Base-by-base conservation (phyloP, 1,284 basidiomycete species). In the Crocinoboletus sp. region DNA sequence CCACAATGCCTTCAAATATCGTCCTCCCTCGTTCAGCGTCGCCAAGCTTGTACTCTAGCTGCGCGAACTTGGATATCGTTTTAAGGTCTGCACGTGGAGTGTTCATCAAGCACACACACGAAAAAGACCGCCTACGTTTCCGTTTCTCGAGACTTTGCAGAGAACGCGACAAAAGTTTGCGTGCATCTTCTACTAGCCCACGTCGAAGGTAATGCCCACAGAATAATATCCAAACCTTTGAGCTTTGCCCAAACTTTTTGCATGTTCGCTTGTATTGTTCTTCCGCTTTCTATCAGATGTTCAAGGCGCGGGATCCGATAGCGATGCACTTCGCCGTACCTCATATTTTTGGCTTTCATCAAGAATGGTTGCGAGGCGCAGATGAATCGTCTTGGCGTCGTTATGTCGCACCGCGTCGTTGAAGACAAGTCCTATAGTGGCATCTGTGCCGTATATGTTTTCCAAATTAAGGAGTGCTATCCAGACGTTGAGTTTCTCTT, bases 401-500 rank as follows among this genome's bases (percentile, higher is more conserved):
- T 97, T 97, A 37, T 87, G 79, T 48, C 87, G 80, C 6, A 80
- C 82, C 6, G 95, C 97, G 57, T 99, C 92, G 63, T 86, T 90
- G 76, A 98, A 97, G 1, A 82, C 74, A 25, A 72, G 63, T 37
- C 94, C 91, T 30, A 92, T 66, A 2, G 78, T 79, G 55, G 92
- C 82, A 28, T 89, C 83, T 10, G 84, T 89, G 3, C 97, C 96
- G 62, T 95, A 98, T 5, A 84, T 74, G 60, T 96, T 94, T 71
- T 99, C 96, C 58, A 99, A 66, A 61, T 99, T 99, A 51, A 99
- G 78, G 41, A 97, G 69, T 3, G 95, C 95, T 63, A 96, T 90
- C 96, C 96, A 99, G 19, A 99, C 84, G 61, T 99, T 99, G 57
- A 98, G 69, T 64, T 89, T 94, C 68, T 99, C 97, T 53, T 84